Percentiles rank a stretch among this genome's conserved stretches.
Evolutionary conservation across 495 filamentous ascomycete species (phyloP).

Genomic region (Penicillium lagena): DNA sequence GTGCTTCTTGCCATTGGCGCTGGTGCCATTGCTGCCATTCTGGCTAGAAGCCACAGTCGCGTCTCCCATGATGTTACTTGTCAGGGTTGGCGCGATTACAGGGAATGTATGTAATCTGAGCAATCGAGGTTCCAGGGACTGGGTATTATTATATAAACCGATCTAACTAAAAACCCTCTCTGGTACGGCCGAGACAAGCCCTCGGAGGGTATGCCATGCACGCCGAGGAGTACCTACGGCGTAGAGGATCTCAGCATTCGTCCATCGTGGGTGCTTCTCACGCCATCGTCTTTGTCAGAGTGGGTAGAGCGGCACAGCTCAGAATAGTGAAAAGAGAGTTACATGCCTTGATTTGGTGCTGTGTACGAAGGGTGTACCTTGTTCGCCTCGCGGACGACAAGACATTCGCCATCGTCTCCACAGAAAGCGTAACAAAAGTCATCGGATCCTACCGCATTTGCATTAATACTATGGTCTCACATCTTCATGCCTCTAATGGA

Average conservation of each 20-base stretch:
- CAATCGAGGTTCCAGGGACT: too few relatives aligned
- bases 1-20: constrained; percentile 42
- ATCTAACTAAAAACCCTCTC: too few relatives aligned
- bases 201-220: background rate
- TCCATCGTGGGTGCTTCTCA: constrained; percentile 5
- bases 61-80: constrained; percentile 12
- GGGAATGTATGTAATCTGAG: too few relatives aligned
- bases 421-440: constrained; percentile 7
- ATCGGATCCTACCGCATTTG: background rate
- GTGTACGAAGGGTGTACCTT: background rate
- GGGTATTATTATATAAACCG: too few relatives aligned
- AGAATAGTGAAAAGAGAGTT: background rate
- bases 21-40: constrained; percentile 2
- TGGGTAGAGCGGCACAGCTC: constrained; percentile 1
- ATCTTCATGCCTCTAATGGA: too few relatives aligned
- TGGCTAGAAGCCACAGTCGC: background rate
- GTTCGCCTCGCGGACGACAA: background rate
- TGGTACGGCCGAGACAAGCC: background rate
- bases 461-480: background rate
- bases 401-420: constrained; percentile 20
- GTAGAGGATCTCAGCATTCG: background rate
- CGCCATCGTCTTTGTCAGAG: constrained; percentile 7
- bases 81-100: background rate
- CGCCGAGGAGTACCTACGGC: too few relatives aligned
- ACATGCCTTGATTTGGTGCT: background rate